phyloP scores from a whole-genome alignment of 805 yeast species.

The Teunomyces aglyptinius region DNA sequence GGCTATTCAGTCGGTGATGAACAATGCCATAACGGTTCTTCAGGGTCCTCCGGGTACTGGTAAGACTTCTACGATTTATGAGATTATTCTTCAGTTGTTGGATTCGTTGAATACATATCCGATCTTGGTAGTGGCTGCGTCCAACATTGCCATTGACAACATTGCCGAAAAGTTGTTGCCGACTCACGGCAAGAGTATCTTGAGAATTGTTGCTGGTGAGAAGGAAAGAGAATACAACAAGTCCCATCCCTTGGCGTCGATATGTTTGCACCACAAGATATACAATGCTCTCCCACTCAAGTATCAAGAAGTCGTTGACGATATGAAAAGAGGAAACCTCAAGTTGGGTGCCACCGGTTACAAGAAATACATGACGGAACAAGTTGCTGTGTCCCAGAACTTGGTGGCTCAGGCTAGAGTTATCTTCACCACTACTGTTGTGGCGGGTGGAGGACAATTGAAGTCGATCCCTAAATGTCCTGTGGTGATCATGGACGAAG shows the following conservation, averaged over 20 bases:
- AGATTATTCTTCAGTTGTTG: conserved; percentile 51
- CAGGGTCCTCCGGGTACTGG: conserved; percentile 48
- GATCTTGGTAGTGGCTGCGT: conserved; percentile 70
- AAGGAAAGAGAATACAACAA: conserved; percentile 61
- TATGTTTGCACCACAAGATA: conserved; percentile 65
- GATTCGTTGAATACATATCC: conserved; percentile 57
- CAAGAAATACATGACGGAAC: conserved; percentile 47
- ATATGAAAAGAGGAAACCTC: conserved; percentile 33
- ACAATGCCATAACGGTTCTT: conserved; percentile 47
- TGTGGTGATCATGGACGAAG: conserved; percentile 75
- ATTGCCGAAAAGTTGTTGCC: conserved; percentile 65
- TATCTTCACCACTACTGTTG: conserved; percentile 69
- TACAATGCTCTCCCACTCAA: conserved; percentile 47
- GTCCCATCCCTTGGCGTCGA: conserved; percentile 54
- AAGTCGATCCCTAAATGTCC: conserved; percentile 56
- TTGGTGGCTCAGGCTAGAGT: conserved; percentile 64
- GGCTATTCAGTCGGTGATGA: conserved; percentile 53
- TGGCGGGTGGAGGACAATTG: conserved; percentile 65
- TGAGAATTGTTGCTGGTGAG: conserved; percentile 57
- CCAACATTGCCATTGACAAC: conserved; percentile 73
- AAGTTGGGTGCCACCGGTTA: conserved; percentile 38
- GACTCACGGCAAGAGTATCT: conserved; percentile 48
- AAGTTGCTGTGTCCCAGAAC: conserved; percentile 45
- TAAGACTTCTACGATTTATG: conserved; percentile 43
- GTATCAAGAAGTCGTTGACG: conserved; percentile 41